Evolutionary conservation across 345 rosid genomes (phyloP).

Genomic region (Pugionium cornutum): DNA sequence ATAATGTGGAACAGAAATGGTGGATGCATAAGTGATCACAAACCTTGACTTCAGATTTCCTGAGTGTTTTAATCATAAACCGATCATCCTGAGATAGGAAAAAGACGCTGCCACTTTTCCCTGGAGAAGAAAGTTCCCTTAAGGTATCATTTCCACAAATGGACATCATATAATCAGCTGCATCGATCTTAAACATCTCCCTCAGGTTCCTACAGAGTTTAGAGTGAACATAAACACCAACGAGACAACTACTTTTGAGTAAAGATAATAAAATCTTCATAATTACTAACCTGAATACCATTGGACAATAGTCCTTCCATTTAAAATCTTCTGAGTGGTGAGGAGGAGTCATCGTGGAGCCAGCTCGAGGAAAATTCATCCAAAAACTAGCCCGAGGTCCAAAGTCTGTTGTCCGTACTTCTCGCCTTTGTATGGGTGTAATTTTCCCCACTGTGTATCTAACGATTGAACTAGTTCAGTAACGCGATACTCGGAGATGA

Average conservation of each 20-base stretch:
- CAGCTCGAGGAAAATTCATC: slow-evolving; percentile 93
- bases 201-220: slow-evolving; percentile 70
- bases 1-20: slow-evolving; percentile 9
- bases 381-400: slow-evolving; percentile 96
- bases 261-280: slow-evolving; percentile 2
- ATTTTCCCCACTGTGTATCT: slow-evolving; percentile 98
- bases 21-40: slow-evolving; percentile 26
- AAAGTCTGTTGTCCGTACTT: slow-evolving; percentile 86
- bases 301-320: slow-evolving; percentile 99
- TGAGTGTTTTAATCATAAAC: slow-evolving; percentile 97
- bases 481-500: slow-evolving; percentile 16
- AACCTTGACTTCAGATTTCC: slow-evolving; percentile 97
- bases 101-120: slow-evolving; percentile 95
- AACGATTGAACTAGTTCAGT: slow-evolving; percentile 33
- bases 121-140: slow-evolving; percentile 97
- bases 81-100: slow-evolving; percentile 96
- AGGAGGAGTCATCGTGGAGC: slow-evolving; percentile 88
- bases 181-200: slow-evolving; percentile 98
- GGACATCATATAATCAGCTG: slow-evolving; percentile 99
- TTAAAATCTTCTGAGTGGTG: slow-evolving; percentile 92
- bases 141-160: slow-evolving; percentile 98
- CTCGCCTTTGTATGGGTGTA: slow-evolving; percentile 88
- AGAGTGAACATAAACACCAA: slow-evolving; percentile 16
- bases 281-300: slow-evolving; percentile 85
- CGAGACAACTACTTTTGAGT: not conserved